Evolutionary conservation across 2,329 filamentous ascomycete genomes (phyloP).

Genomic region (Onygenales sp.): DNA sequence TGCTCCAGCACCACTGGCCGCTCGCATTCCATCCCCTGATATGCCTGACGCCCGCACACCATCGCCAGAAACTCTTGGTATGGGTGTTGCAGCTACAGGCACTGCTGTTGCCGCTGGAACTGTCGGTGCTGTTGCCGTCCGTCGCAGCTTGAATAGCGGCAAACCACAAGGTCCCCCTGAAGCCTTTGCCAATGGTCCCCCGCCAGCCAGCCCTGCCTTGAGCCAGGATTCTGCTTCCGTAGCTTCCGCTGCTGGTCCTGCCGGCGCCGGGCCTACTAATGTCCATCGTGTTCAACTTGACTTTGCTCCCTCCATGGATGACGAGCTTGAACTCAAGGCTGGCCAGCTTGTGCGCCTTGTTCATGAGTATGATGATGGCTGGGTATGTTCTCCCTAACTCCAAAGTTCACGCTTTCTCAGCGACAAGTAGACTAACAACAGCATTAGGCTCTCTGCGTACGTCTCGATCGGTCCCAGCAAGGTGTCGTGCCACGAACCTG

Average conservation of each 20-base stretch:
- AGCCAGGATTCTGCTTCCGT: conserved; percentile 34
- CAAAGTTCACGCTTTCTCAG: neutral
- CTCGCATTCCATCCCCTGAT: conserved; percentile 31
- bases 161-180: conserved; percentile 11
- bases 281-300: conserved; percentile 92
- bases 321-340: conserved; percentile 72
- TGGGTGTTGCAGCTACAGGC: conserved; percentile 30
- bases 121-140: conserved; percentile 18
- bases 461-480: conserved; percentile 81
- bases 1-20: conserved; percentile 6
- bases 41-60: conserved; percentile 32
- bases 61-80: conserved; percentile 30
- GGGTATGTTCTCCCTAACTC: conserved; percentile 53
- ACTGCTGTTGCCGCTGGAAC: conserved; percentile 32
- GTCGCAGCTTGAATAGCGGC: conserved; percentile 9
- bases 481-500: conserved; percentile 92
- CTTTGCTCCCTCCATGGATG: conserved; percentile 84
- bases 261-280: conserved; percentile 44
- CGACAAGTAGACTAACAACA: neutral
- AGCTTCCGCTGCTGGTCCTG: conserved; percentile 52
- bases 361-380: conserved; percentile 96
- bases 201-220: conserved; percentile 17
- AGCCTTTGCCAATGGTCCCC: conserved; percentile 8
- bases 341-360: conserved; percentile 81
- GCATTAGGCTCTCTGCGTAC: conserved; percentile 74